Conservation (phyloP, 164 flowering plant species). For the Hamamelis virginiana region DNA sequence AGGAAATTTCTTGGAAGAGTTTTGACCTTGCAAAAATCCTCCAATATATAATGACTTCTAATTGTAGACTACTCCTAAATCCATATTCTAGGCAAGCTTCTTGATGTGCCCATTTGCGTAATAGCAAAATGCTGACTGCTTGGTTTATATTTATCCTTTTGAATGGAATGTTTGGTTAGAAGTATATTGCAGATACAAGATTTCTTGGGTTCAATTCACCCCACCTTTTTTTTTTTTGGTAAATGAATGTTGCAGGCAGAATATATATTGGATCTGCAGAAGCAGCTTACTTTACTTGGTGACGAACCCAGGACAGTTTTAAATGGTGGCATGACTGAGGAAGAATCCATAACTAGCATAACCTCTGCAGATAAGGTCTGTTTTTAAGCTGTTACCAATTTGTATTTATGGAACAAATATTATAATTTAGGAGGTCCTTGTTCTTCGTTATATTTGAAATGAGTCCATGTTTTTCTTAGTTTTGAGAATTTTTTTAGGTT, state of each 20-base stretch:
- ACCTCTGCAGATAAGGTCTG: conserved; percentile 76
- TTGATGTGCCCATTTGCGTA: too few species aligned
- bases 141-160: too few species aligned
- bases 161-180: too few species aligned
- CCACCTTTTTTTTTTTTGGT: not conserved
- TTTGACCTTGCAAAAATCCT: not conserved
- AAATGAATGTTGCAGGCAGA: conserved; percentile 61
- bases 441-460: not conserved
- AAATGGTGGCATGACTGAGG: conserved; percentile 49
- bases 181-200: not conserved
- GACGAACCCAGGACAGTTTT: conserved; percentile 47
- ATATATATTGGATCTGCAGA: conserved; percentile 84
- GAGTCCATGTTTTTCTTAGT: not conserved
- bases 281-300: conserved; percentile 78
- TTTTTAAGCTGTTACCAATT: not conserved
- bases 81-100: too few species aligned
- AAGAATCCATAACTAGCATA: conserved; percentile 54
- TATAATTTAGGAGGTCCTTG: not conserved
- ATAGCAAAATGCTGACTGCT: too few species aligned
- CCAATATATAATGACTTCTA: not conserved
- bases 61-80: too few species aligned
- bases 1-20: not conserved
- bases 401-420: not conserved
- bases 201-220: not conserved
- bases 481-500: not conserved